Evolutionary conservation across 2,329 filamentous ascomycete genomes (phyloP).

Genomic region (Peltaster fructicola): DNA sequence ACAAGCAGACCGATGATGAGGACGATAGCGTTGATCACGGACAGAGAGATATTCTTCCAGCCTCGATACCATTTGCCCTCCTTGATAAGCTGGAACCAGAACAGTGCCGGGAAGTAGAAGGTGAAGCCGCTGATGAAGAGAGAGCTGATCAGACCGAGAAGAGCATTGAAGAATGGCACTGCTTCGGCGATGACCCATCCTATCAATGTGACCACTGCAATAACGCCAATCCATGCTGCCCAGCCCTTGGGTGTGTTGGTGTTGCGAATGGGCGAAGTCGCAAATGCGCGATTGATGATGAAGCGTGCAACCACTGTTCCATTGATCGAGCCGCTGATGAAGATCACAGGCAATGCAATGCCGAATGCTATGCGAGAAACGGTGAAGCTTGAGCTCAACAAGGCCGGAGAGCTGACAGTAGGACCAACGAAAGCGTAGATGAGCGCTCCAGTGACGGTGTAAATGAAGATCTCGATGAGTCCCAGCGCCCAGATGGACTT

Average conservation of each 20-base stretch:
- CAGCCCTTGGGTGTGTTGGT: conserved; percentile 27
- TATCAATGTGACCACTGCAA: conserved; percentile 41
- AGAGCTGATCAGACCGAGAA: conserved; percentile 45
- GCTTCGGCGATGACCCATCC: conserved; percentile 55
- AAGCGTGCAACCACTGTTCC: conserved; percentile 35
- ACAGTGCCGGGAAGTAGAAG: conserved; percentile 22
- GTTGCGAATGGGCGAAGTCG: conserved; percentile 33
- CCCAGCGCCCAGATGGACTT: conserved; percentile 42
- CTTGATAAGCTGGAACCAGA: conserved; percentile 29
- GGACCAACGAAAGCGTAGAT: conserved; percentile 51
- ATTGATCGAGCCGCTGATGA: conserved; percentile 58
- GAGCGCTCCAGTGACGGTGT: conserved; percentile 47
- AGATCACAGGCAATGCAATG: conserved; percentile 53
- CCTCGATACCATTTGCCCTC: conserved; percentile 30
- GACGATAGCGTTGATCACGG: conserved; percentile 27
- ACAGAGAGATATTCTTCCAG: conserved; percentile 27
- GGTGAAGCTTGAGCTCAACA: conserved; percentile 40
- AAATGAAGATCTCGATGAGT: conserved; percentile 46
- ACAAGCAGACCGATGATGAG: conserved; percentile 19
- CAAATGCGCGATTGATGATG: conserved; percentile 47
- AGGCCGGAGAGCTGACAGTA: conserved; percentile 45
- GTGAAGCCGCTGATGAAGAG: conserved; percentile 52
- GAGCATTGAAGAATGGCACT: conserved; percentile 52
- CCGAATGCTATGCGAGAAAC: conserved; percentile 51
- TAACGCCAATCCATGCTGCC: conserved; percentile 43